Base-by-base conservation (phyloP, 2,329 filamentous ascomycete species). In the Ophiostoma pallidulum region DNA sequence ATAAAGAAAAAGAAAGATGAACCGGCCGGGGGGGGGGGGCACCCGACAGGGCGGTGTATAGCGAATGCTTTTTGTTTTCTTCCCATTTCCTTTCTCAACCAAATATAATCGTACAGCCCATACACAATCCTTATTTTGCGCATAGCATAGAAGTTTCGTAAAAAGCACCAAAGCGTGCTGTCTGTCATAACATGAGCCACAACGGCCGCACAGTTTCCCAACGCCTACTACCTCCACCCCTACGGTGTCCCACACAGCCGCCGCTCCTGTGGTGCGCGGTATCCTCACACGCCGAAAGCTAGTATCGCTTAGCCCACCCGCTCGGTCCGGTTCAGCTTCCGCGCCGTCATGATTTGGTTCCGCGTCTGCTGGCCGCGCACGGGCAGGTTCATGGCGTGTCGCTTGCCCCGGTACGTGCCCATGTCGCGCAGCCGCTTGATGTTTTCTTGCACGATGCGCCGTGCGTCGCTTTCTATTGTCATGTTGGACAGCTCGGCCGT, bases 361-460 rank as follows among this genome's bases (percentile, higher is more conserved):
- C 86, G 82, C 51, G 92, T 97, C 58, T 76, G 79, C 69, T 98
- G 92, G 57, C 92, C 92, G 57, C 92, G 78, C 46, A 92, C 91
- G 4, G 92, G 92, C 69, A 97, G 68, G 51, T 83, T 80, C 84
- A 97, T 90, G 49, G 91, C 91, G 71, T 98, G 92, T 56, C 92
- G 74, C 64, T 86, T 82, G 55, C 92, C 92, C 45, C 92, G 74
- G 62, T 94, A 94, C 4, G 84, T 82, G 42, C 90, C 90, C 71
- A 95, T 96, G 59, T 96, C 90, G 63, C 85, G 86, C 64, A 98
- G 60, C 51, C 91, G 74, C 62, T 74, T 74, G 57, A 98, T 94
- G 60, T 97, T 92, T 42, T 95, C 87, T 59, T 83, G 75, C 32
- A 96, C 68, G 50, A 86, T 70, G 61, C 84, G 78, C 59, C 80